These are phyloP conservation scores for Lentinus tigrinus DNA, from an alignment of 768 basidiomycete species.

Conservation along the genomic window DNA sequence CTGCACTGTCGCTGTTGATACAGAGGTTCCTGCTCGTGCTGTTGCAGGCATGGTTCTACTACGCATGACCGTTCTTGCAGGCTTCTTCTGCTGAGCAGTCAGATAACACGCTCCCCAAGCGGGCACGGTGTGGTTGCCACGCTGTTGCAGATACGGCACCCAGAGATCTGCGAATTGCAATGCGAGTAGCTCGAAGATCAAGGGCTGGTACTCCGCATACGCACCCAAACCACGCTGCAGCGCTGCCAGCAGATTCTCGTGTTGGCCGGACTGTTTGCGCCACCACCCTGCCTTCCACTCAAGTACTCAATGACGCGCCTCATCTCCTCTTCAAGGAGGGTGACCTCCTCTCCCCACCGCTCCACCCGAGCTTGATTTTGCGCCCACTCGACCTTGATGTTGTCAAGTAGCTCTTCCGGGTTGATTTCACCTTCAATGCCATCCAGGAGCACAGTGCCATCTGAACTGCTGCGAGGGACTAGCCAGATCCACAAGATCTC, in stretches of 20 bases:
- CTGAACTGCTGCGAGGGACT: not conserved
- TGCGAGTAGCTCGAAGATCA: not conserved
- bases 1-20: not conserved
- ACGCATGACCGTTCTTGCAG: too few relatives aligned
- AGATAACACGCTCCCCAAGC: not conserved
- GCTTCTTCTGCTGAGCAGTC: too few relatives aligned
- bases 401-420: not conserved
- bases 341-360: constrained; percentile 37
- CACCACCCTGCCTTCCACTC: constrained; percentile 22
- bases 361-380: constrained; percentile 29
- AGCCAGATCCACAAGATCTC: constrained; percentile 17
- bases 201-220: not conserved
- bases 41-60: not conserved
- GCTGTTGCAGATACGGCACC: not conserved
- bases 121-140: not conserved
- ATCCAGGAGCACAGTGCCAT: not conserved
- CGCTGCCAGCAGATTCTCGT: not conserved
- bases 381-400: constrained; percentile 9
- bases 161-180: not conserved
- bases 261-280: not conserved
- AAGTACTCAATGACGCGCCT: constrained; percentile 23
- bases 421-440: not conserved
- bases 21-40: not conserved
- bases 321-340: constrained; percentile 37
- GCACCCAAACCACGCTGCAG: not conserved